These are phyloP conservation scores for Oxytropis ochrocephala DNA, from an alignment of 306 rosid genomes.

Conservation along the genomic window DNA sequence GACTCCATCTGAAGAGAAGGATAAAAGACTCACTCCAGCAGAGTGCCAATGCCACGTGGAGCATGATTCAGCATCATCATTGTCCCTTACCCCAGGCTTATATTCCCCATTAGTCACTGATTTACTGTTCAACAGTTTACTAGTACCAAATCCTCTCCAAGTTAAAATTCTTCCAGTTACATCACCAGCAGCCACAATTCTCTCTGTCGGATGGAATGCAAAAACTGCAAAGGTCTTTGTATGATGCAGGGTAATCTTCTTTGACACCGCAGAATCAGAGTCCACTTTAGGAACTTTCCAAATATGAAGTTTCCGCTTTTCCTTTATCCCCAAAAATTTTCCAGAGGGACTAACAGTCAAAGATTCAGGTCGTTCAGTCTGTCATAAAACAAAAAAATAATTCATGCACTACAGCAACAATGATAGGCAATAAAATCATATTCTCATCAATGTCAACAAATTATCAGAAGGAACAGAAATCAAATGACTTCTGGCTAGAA, in stretches of 20 bases:
- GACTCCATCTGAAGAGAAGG: slow-evolving; percentile 83
- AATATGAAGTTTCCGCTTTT: slow-evolving; percentile 61
- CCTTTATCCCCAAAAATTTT: slow-evolving; percentile 56
- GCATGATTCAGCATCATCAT: slow-evolving; percentile 85
- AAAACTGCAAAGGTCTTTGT: slow-evolving; percentile 51
- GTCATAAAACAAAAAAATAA: slow-evolving; percentile 28
- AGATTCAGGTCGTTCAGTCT: slow-evolving; percentile 59
- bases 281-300: slow-evolving; percentile 63
- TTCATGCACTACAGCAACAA: slow-evolving; percentile 21
- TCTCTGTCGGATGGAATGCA: slow-evolving; percentile 76
- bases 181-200: slow-evolving; percentile 92
- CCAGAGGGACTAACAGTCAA: slow-evolving; percentile 63
- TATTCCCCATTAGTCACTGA: slow-evolving; percentile 33
- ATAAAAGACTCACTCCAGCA: slow-evolving; percentile 49
- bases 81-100: slow-evolving; percentile 70
- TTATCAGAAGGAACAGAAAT: neutral
- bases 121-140: slow-evolving; percentile 21
- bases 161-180: slow-evolving; percentile 74
- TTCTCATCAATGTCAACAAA: neutral
- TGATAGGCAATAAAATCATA: neutral
- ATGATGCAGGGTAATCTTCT: slow-evolving; percentile 76
- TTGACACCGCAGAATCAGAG: slow-evolving; percentile 29
- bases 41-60: slow-evolving; percentile 95
- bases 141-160: slow-evolving; percentile 71
- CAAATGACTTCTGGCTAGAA: neutral